Conservation (phyloP, 2,329 filamentous ascomycete species). For the Claviceps sp. region DNA sequence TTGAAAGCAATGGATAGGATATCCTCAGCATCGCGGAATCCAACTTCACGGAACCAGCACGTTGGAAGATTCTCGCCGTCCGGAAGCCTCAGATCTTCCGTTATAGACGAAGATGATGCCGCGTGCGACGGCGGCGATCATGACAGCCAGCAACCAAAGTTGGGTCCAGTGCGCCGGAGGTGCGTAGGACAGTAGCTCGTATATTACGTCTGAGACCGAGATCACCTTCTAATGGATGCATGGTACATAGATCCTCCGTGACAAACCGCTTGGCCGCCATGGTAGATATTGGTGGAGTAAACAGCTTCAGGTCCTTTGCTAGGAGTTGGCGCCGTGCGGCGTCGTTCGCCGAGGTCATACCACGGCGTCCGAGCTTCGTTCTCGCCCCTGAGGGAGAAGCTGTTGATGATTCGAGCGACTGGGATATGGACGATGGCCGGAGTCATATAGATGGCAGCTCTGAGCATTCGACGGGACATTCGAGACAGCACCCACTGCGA, state of each 20-base stretch:
- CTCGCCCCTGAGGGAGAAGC: constrained; percentile 39
- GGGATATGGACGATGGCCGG: constrained; percentile 27
- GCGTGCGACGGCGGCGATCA: constrained; percentile 28
- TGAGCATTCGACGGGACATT: constrained; percentile 28
- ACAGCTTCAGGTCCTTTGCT: constrained; percentile 89
- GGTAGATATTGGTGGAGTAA: constrained; percentile 72
- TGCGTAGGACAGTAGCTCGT: constrained; percentile 3
- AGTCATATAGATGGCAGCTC: constrained; percentile 24
- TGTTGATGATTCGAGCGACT: constrained; percentile 9
- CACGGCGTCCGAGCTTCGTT: constrained; percentile 62
- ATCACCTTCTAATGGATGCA: not conserved
- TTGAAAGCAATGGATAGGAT: not conserved
- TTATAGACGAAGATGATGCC: constrained; percentile 31
- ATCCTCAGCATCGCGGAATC: constrained; percentile 18
- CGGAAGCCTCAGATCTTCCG: constrained; percentile 29
- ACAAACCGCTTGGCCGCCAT: constrained; percentile 42
- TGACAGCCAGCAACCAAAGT: constrained; percentile 15
- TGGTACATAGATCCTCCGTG: constrained; percentile 38
- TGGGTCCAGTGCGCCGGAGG: constrained; percentile 18
- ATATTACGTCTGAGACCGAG: no score
- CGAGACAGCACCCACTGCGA: constrained; percentile 40
- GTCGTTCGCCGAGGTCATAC: constrained; percentile 76
- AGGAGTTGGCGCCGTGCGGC: constrained; percentile 86
- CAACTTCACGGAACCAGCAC: constrained; percentile 33
- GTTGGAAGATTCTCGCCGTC: constrained; percentile 28